Evolutionary conservation across 2,329 filamentous ascomycete genomes (phyloP).

Genomic region (Dactylellina drechsleri): DNA sequence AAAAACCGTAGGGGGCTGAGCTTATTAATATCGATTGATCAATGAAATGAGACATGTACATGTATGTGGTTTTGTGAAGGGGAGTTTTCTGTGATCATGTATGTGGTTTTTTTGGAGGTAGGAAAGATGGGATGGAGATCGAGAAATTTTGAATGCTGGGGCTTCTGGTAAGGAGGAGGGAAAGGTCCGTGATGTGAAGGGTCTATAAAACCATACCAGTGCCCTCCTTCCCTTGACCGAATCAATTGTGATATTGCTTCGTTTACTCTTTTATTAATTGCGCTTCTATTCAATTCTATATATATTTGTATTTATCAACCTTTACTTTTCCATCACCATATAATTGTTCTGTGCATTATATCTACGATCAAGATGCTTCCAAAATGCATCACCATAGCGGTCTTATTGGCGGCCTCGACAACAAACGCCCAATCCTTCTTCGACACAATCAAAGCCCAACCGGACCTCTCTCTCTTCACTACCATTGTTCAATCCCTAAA

Average conservation of each 20-base stretch:
- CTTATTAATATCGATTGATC: no score
- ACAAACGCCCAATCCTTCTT: slow-evolving; percentile 35
- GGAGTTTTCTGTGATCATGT: background rate
- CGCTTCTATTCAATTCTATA: slow-evolving; percentile 16
- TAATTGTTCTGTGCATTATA: background rate
- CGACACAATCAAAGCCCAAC: slow-evolving; percentile 21
- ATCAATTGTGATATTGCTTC: background rate
- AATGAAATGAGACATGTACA: no score
- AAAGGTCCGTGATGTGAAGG: slow-evolving; percentile 12
- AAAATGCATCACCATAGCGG: slow-evolving; percentile 13
- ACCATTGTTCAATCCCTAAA: slow-evolving; percentile 28
- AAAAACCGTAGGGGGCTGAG: no score
- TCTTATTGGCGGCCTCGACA: slow-evolving; percentile 22
- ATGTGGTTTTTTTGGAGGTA: no score
- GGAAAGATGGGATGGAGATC: background rate
- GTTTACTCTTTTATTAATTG: slow-evolving; percentile 1
- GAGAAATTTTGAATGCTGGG: background rate
- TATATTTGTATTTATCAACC: background rate
- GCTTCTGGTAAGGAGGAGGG: background rate
- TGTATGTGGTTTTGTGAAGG: background rate
- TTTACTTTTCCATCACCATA: background rate
- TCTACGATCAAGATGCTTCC: slow-evolving; percentile 20
- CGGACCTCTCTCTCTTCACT: slow-evolving; percentile 40
- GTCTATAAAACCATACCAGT: slow-evolving; percentile 25
- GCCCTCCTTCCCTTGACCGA: slow-evolving; percentile 2